These are phyloP conservation scores for Leonotis leonurus DNA, from an alignment of 257 asterid genomes.

Conservation along the genomic window DNA sequence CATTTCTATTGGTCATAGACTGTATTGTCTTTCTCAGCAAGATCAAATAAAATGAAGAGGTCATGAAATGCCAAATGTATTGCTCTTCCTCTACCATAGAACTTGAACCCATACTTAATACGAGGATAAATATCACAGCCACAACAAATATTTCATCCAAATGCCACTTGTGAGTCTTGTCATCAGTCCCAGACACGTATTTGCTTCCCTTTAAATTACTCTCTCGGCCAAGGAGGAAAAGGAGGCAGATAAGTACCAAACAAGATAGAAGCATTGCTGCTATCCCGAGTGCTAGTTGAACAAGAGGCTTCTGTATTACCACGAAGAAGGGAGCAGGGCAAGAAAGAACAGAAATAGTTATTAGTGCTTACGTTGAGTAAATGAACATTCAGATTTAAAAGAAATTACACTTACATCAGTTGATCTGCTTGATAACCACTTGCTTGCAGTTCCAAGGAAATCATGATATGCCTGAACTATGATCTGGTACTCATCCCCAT, in stretches of 20 bases:
- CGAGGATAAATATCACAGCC: constrained; percentile 36
- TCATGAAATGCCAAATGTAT: constrained; percentile 77
- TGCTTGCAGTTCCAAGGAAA: constrained; percentile 61
- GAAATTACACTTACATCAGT: constrained; percentile 60
- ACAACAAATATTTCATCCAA: constrained; percentile 48
- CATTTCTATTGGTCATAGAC: constrained; percentile 20
- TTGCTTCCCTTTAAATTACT: constrained; percentile 21
- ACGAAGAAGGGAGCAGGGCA: constrained; percentile 7
- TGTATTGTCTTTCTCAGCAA: constrained; percentile 57
- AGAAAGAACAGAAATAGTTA: background rate
- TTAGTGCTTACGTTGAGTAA: background rate
- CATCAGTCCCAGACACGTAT: constrained; percentile 14
- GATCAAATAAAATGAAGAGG: constrained; percentile 54
- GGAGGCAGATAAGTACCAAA: constrained; percentile 42
- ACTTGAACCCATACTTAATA: constrained; percentile 87
- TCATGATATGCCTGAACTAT: constrained; percentile 43
- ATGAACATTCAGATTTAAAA: constrained; percentile 8
- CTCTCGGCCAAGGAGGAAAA: constrained; percentile 36
- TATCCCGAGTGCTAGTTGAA: constrained; percentile 55
- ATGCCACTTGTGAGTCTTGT: constrained; percentile 32
- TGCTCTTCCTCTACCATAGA: constrained; percentile 96
- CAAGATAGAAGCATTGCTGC: constrained; percentile 65
- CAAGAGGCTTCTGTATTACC: constrained; percentile 57
- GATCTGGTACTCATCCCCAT: constrained; percentile 33
- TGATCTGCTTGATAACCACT: constrained; percentile 78